These are phyloP conservation scores for Cichorium intybus DNA, from an alignment of 140 eudicot species.

Conservation along the genomic window DNA sequence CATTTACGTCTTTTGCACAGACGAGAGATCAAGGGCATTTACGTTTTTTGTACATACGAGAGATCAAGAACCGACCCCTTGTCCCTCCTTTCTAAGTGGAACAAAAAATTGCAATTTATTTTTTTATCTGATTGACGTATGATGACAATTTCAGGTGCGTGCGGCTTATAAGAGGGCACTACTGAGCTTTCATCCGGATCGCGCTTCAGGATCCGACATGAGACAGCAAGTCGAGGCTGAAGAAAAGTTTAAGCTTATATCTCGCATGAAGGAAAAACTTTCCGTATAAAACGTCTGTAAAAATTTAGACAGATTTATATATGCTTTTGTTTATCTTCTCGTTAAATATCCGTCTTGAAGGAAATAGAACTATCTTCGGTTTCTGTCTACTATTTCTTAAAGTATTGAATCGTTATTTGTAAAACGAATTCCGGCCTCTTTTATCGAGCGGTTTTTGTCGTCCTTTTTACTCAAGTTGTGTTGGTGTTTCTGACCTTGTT, in stretches of 20 bases:
- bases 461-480: no score
- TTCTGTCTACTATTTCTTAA: not conserved
- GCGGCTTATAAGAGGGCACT: slow-evolving; percentile 77
- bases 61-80: no score
- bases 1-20: no score
- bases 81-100: no score
- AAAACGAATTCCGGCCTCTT: not conserved
- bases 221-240: slow-evolving; percentile 74
- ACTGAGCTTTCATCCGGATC: slow-evolving; percentile 85
- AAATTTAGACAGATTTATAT: not conserved
- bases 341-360: not conserved
- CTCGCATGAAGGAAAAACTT: slow-evolving; percentile 75
- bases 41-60: no score
- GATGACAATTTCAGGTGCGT: slow-evolving; percentile 84
- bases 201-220: slow-evolving; percentile 63
- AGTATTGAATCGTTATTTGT: not conserved
- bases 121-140: no score
- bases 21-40: no score
- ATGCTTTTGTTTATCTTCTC: not conserved
- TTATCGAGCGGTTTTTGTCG: not conserved
- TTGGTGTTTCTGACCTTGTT: no score
- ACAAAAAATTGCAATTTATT: no score
- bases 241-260: slow-evolving; percentile 80
- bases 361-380: not conserved
- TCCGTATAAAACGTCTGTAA: slow-evolving; percentile 18